Evolutionary conservation across 495 filamentous ascomycete species (phyloP).

Genomic region (Cairneyella variabilis): DNA sequence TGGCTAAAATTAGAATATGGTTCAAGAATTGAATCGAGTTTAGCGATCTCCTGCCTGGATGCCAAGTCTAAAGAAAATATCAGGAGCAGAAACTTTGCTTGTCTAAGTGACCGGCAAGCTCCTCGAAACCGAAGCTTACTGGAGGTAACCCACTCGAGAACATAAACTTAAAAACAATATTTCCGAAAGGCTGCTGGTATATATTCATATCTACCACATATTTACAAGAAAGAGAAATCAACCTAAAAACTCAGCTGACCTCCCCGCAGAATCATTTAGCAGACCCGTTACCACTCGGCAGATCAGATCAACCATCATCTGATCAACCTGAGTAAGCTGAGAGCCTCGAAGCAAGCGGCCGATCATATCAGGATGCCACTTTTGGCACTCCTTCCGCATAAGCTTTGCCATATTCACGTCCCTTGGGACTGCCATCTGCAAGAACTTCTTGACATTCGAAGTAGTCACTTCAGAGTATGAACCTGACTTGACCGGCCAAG

Average conservation of each 20-base stretch:
- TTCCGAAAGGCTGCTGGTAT: no score
- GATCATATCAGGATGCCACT: slow-evolving; percentile 21
- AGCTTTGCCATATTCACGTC: slow-evolving; percentile 9
- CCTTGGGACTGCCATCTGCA: slow-evolving; percentile 11
- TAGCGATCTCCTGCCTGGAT: no score
- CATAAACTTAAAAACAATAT: no score
- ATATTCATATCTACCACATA: no score
- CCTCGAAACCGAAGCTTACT: no score
- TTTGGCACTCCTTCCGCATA: slow-evolving; percentile 13
- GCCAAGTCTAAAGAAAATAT: no score
- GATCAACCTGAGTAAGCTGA: slow-evolving; percentile 8
- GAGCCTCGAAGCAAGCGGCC: neutral
- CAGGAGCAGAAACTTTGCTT: no score
- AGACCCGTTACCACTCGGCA: slow-evolving; percentile 14
- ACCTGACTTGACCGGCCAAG: slow-evolving; percentile 22
- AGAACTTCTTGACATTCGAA: slow-evolving; percentile 19
- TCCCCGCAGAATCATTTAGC: slow-evolving; percentile 8
- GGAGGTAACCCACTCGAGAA: no score
- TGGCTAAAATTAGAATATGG: no score
- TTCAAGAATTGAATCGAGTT: no score
- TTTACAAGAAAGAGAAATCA: slow-evolving; percentile 8
- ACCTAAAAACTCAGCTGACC: slow-evolving; percentile 7
- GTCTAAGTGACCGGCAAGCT: no score
- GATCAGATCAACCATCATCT: slow-evolving; percentile 14
- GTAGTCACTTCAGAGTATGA: slow-evolving; percentile 9